phyloP scores from a whole-genome alignment of 164 flowering plant genomes.

The Buxus sempervirens region DNA sequence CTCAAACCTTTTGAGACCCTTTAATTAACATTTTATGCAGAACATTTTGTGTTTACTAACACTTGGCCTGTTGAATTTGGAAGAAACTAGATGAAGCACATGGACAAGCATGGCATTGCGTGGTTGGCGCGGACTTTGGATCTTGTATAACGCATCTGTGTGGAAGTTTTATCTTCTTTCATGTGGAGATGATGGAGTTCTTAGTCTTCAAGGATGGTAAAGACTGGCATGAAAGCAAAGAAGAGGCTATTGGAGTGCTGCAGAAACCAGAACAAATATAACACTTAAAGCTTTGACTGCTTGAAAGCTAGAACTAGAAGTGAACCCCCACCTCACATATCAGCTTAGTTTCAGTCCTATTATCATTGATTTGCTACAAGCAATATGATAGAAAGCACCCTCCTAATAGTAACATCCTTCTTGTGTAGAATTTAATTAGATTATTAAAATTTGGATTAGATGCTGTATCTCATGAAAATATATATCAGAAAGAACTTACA shows the following conservation, averaged over 20 bases:
- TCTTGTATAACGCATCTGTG: constrained; percentile 37
- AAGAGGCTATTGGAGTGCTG: constrained; percentile 32
- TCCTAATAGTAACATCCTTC: too few species aligned
- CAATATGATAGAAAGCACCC: too few species aligned
- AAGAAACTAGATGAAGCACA: constrained; percentile 38
- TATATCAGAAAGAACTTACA: too few species aligned
- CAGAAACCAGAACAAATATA: constrained; percentile 11
- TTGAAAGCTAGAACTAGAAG: neutral
- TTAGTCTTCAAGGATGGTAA: constrained; percentile 43
- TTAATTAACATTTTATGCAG: too few species aligned
- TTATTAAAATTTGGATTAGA: too few species aligned
- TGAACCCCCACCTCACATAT: too few species aligned
- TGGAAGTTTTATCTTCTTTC: constrained; percentile 45
- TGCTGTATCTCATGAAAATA: too few species aligned
- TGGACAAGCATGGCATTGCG: constrained; percentile 41
- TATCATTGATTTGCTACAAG: too few species aligned
- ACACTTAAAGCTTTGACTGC: too few species aligned
- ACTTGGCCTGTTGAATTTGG: neutral
- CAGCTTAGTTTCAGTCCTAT: too few species aligned
- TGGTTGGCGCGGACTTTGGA: constrained; percentile 42
- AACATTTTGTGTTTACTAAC: neutral
- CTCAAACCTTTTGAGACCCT: too few species aligned
- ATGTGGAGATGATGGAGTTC: constrained; percentile 42
- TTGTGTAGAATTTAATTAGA: too few species aligned
- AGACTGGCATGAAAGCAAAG: constrained; percentile 31